Base-by-base conservation (phyloP, 164 flowering plant genomes). In the Magnolia kwangsiensis region DNA sequence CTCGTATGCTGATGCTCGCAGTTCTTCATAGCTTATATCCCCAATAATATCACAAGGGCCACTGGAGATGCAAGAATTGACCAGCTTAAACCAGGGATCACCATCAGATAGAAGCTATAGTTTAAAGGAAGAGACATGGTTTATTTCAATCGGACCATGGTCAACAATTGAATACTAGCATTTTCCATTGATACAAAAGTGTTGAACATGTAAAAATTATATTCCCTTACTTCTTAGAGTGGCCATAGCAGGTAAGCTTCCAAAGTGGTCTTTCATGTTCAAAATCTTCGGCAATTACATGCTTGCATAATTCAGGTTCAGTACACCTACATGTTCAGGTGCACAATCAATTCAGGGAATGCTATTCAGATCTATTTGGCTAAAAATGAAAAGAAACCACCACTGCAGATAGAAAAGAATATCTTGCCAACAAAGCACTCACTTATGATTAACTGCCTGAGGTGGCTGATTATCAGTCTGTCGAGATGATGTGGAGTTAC, bases 241-340 rank as follows among this genome's bases (percentile, higher is more conserved):
- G 98, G 71, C 90, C 87, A 78, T 93, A 95, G 78, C 98, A 93
- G 7, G 96, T 92, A 71, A 92, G 91, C 88, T 85, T 91, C 98
- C 98, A 95, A 78, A 89, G 84, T 21, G 98, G 98, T 74, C 85
- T 88, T 85, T 95, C 98, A 65, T 85, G 75, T 80, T 89, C 67
- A 77, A 89, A 87, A 85, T 95, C 96, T 81, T 92, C 92, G 31
- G 31, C 84, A 74, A 95, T 88, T 78, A 75, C 78, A 11, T 83
- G 84, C 78, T 88, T 90, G 86, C 98, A 95, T 9, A 86, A 75
- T 72, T 90, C 94, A 61, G 91, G 86, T 84, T 92, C 92, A 8
- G 91, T 89, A 82, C 97, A 93, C 80, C 96, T 94, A 74, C 75
- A 80, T 45, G 77, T 23, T 64, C 69, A 77, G 80, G 73, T 67